Evolutionary conservation across 1,139 yeast species (phyloP), one percentile per base, ranked within the genome.

Genomic region (Candida freyschussii): DNA sequence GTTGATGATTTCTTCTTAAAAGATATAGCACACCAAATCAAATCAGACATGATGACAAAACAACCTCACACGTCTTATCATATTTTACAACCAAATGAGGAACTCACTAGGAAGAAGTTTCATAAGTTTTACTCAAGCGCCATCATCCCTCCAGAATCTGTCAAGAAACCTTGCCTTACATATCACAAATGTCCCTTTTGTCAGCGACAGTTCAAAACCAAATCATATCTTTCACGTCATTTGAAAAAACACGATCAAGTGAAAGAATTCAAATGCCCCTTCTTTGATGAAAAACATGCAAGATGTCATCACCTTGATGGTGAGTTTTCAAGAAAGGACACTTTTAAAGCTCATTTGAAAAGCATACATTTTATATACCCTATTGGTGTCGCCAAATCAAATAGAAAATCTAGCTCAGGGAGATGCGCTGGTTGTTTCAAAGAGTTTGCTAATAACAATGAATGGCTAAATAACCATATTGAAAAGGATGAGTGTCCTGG

Each of bases 141-240:
- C n/a, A n/a, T n/a, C n/a, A n/a, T n/a, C n/a, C n/a, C n/a, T n/a
- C n/a, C n/a, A n/a, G n/a, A n/a, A n/a, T n/a, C 29, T 26, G 24
- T 32, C 7, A 31, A 24, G 16, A 34, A 34, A 13, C 26, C 26
- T 13, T 18, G 22, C 10, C 29, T 45, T 17, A 34, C 41, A 1
- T 40, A 49, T 14, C 61, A 57, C 40, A 56, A 62, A 40, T 83
- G 71, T 59, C 75, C 65, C 43, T 75, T 61, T 56, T 86, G 96
- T 61, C 72, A 72, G 30, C 78, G 93, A 1, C 67, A 68, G 17
- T 86, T 86, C 61, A 74, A 78, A 45, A 78, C 84, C 43, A 77
- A 85, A 55, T 93, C 95, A n/a, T 86, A 86, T 56, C 65, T 86
- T 41, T 82, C 95, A 0, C 76, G 95, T 44, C 96, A 86, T 57